These are phyloP conservation scores for Fibroporia radiculosa DNA, from an alignment of 768 basidiomycete species.

Conservation along the genomic window DNA sequence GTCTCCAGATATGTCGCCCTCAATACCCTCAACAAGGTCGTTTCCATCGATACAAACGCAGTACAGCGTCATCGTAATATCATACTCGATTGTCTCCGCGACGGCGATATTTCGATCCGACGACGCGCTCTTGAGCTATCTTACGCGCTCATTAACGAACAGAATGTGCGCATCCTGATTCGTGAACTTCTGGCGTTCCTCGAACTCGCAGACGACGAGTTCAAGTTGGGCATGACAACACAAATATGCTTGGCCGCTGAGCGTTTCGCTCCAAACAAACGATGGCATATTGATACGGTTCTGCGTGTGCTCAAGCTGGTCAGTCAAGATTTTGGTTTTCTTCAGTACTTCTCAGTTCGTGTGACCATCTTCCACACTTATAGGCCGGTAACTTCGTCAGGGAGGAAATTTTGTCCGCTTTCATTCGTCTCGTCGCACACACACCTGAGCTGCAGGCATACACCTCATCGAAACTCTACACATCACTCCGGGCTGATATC, in stretches of 20 bases:
- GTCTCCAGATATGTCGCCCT: slow-evolving; percentile 83
- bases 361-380: not conserved
- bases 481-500: slow-evolving; percentile 81
- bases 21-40: slow-evolving; percentile 97
- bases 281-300: slow-evolving; percentile 99
- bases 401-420: slow-evolving; percentile 91
- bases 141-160: slow-evolving; percentile 93
- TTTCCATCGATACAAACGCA: slow-evolving; percentile 94
- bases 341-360: not conserved
- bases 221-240: slow-evolving; percentile 96
- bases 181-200: slow-evolving; percentile 93
- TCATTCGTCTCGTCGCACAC: slow-evolving; percentile 93
- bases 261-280: slow-evolving; percentile 92
- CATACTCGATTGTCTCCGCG: slow-evolving; percentile 98
- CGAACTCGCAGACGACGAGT: slow-evolving; percentile 97
- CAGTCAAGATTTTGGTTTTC: slow-evolving; percentile 21
- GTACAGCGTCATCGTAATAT: slow-evolving; percentile 97
- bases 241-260: slow-evolving; percentile 96
- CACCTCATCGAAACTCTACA: slow-evolving; percentile 85
- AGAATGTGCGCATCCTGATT: slow-evolving; percentile 86
- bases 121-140: slow-evolving; percentile 94
- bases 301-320: slow-evolving; percentile 88
- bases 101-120: slow-evolving; percentile 97
- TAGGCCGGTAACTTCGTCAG: slow-evolving; percentile 97
- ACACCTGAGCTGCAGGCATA: slow-evolving; percentile 96